A percentile compares a stretch with the other conserved stretches of the same genome.
Conservation (phyloP, 345 rosid species). For the Salix suchowensis region DNA sequence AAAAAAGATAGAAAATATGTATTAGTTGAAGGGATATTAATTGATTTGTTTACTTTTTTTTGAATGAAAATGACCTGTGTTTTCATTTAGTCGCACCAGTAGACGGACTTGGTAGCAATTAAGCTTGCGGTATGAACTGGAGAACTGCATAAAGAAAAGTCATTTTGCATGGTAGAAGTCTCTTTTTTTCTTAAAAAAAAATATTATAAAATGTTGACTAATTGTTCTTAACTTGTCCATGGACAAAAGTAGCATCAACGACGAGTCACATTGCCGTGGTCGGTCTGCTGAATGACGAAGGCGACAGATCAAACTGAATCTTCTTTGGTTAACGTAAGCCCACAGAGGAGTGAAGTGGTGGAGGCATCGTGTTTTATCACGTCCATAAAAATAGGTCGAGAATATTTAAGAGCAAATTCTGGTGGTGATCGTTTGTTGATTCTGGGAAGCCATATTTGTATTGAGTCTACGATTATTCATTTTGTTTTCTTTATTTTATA, state of each 20-base stretch:
- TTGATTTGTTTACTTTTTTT: no score
- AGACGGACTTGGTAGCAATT: neutral
- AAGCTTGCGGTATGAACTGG: neutral
- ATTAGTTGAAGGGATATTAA: no score
- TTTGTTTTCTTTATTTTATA: no score
- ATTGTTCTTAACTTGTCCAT: neutral
- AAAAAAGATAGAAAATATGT: no score
- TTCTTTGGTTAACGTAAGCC: neutral
- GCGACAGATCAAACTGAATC: neutral
- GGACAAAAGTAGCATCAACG: neutral
- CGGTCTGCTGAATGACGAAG: neutral
- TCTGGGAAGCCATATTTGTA: no score
- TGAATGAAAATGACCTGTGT: no score
- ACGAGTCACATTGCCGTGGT: neutral
- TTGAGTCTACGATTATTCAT: no score
- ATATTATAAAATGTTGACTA: neutral
- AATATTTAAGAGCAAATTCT: no score
- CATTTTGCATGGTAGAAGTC: neutral
- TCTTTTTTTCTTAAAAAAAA: no score
- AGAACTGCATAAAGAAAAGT: neutral
- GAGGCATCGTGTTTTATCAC: neutral
- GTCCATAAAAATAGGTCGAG: neutral
- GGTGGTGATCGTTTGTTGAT: no score
- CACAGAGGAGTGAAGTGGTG: neutral
- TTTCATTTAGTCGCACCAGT: no score